Conservation (phyloP, 78 protist species). For the Planoprotostelium fungivorum region DNA sequence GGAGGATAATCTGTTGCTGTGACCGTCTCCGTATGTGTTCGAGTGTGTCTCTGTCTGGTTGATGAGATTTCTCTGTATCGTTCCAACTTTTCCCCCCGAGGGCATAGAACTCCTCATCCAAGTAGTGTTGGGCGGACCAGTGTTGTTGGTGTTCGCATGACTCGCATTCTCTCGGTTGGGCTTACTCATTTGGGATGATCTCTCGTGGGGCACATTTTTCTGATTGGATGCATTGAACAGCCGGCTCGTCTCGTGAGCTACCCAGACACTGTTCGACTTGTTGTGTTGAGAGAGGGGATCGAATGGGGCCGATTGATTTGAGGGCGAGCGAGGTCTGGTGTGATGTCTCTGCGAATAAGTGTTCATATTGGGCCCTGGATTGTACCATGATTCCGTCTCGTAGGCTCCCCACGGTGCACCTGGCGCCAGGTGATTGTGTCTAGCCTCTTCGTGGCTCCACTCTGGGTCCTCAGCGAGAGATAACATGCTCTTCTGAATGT, state of each 20-base stretch:
- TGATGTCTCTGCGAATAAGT: neutral
- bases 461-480: neutral
- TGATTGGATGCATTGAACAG: neutral
- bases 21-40: neutral
- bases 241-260: neutral
- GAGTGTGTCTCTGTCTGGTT: neutral
- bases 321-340: neutral
- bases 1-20: neutral
- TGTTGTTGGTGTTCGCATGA: no score
- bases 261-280: neutral
- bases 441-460: neutral
- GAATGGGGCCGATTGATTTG: neutral
- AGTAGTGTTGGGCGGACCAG: neutral
- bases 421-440: neutral
- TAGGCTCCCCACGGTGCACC: neutral
- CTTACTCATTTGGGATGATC: neutral
- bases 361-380: neutral
- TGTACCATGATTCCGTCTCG: neutral
- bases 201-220: neutral
- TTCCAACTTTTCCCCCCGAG: neutral
- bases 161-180: no score
- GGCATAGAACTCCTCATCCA: no score
- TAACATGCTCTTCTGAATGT: neutral
- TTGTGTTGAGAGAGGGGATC: neutral
- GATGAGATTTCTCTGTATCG: neutral